Percentiles rank a stretch among this genome's conserved stretches.
These are phyloP conservation scores for Phialemonium atrogriseum DNA, from an alignment of 2,329 filamentous ascomycete genomes.

Conservation along the genomic window DNA sequence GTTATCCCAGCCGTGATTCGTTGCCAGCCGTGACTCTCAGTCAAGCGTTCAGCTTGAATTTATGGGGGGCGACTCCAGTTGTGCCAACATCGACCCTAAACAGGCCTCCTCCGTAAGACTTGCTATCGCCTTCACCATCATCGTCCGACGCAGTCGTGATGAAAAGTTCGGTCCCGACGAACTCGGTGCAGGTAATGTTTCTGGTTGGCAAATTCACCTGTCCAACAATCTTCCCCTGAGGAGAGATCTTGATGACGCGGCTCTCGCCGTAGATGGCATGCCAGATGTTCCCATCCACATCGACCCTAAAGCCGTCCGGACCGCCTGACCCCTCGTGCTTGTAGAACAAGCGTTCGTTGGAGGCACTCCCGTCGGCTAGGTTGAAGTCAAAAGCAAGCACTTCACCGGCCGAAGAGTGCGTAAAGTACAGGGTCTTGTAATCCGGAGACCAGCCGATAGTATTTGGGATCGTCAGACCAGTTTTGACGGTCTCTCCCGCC, in stretches of 20 bases:
- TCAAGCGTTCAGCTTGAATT: constrained; percentile 44
- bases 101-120: constrained; percentile 58
- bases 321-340: constrained; percentile 55
- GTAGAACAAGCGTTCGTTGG: constrained; percentile 66
- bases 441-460: constrained; percentile 73
- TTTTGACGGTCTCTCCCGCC: constrained; percentile 49
- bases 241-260: constrained; percentile 66
- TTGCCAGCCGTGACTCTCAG: neutral
- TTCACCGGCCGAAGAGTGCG: constrained; percentile 63
- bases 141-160: constrained; percentile 70
- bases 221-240: constrained; percentile 61
- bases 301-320: constrained; percentile 80
- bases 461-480: constrained; percentile 71
- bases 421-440: constrained; percentile 70
- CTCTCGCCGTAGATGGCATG: constrained; percentile 74
- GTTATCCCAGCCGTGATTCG: neutral
- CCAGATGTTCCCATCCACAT: constrained; percentile 82
- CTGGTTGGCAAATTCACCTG: constrained; percentile 69
- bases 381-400: constrained; percentile 73
- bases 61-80: constrained; percentile 52
- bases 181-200: constrained; percentile 73
- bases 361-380: constrained; percentile 50
- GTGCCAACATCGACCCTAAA: constrained; percentile 74
- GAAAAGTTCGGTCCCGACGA: constrained; percentile 66
- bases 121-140: constrained; percentile 54